These are phyloP conservation scores for Aspergillus biplanus DNA, from an alignment of 495 filamentous ascomycete species.

Conservation along the genomic window DNA sequence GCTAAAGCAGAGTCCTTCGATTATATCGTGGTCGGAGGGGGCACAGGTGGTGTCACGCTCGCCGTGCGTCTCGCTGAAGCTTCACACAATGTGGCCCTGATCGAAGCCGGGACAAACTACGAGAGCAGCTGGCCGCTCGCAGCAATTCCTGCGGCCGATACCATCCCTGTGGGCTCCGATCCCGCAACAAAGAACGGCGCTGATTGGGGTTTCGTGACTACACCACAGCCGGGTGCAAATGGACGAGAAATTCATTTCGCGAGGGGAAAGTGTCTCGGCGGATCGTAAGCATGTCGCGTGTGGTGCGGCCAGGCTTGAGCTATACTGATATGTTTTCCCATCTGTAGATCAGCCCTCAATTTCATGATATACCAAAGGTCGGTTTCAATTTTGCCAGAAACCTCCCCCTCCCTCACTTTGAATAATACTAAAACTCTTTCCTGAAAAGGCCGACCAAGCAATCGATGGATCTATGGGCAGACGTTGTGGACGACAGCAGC, in stretches of 20 bases:
- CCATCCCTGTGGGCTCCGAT: constrained; percentile 38
- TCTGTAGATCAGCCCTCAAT: constrained; percentile 36
- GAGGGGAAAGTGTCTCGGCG: constrained; percentile 42
- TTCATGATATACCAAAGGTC: constrained; percentile 45
- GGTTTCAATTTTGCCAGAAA: constrained; percentile 11
- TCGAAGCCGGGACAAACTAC: constrained; percentile 65
- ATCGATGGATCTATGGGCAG: constrained; percentile 58
- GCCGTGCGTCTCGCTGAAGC: constrained; percentile 48
- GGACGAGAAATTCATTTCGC: constrained; percentile 45
- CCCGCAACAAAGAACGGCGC: constrained; percentile 35
- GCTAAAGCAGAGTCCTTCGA: constrained; percentile 36
- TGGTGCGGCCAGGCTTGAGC: no score
- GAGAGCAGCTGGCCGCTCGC: constrained; percentile 46
- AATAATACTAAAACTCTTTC: not conserved
- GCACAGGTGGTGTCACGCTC: constrained; percentile 52
- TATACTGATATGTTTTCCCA: not conserved
- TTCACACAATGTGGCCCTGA: constrained; percentile 43
- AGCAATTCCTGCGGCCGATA: constrained; percentile 48
- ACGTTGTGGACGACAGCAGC: constrained; percentile 55
- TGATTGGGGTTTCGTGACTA: constrained; percentile 55
- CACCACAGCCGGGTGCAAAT: constrained; percentile 34
- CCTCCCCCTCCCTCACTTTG: not conserved
- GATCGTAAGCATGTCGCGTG: constrained; percentile 33
- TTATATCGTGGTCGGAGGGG: constrained; percentile 58
- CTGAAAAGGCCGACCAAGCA: constrained; percentile 37